Evolutionary conservation across 768 basidiomycete genomes (phyloP).

Genomic region (Fomitopsis pulvina): DNA sequence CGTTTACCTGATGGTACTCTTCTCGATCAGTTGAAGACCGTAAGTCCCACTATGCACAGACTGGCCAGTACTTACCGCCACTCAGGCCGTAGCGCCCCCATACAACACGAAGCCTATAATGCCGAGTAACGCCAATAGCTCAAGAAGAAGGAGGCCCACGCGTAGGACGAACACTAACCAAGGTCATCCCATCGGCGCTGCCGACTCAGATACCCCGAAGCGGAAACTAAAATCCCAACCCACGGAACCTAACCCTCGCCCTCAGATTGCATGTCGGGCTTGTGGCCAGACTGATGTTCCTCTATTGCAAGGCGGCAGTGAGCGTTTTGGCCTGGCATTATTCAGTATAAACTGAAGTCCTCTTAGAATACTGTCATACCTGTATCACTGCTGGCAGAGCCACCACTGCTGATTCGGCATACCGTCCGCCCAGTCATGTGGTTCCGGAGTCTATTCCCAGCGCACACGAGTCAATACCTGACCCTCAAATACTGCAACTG

Average conservation of each 20-base stretch:
- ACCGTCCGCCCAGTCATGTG: not conserved
- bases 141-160: constrained; percentile 27
- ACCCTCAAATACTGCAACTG: not conserved
- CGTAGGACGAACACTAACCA: constrained; percentile 17
- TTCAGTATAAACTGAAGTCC: not conserved
- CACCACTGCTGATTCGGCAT: not conserved
- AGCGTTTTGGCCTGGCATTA: constrained; percentile 24
- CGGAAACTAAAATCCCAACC: constrained; percentile 33
- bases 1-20: constrained; percentile 49
- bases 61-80: not conserved
- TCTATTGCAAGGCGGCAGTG: constrained; percentile 69
- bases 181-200: not conserved
- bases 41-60: constrained; percentile 23
- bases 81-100: constrained; percentile 38
- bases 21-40: constrained; percentile 53
- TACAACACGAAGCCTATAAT: constrained; percentile 55
- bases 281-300: constrained; percentile 69
- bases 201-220: constrained; percentile 25
- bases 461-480: not conserved
- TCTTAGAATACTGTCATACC: constrained; percentile 58
- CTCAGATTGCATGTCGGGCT: constrained; percentile 46
- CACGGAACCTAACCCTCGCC: constrained; percentile 29
- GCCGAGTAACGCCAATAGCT: constrained; percentile 34
- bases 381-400: constrained; percentile 54
- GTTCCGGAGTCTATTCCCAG: not conserved